These are phyloP conservation scores for Musa troglodytarum DNA, from an alignment of 176 grass and related monocot genomes.

Conservation along the genomic window DNA sequence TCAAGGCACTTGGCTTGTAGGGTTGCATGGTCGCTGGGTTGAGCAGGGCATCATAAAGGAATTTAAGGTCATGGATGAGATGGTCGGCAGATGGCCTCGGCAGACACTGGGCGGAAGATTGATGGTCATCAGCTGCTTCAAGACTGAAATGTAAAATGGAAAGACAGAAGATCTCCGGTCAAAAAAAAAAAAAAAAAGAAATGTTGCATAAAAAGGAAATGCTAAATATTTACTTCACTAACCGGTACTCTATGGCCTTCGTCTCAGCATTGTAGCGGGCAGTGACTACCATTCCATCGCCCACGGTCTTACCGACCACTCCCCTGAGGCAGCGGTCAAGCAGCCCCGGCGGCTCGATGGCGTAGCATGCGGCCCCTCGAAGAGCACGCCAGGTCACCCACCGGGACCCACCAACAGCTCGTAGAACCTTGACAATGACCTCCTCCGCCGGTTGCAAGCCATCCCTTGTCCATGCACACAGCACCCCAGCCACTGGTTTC, in stretches of 20 bases:
- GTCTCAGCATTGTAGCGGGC: slow-evolving; percentile 64
- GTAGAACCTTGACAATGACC: slow-evolving; percentile 65
- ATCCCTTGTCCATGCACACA: slow-evolving; percentile 44
- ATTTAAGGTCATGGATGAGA: slow-evolving; percentile 57
- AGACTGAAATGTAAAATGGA: slow-evolving; percentile 34
- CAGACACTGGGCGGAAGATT: slow-evolving; percentile 1
- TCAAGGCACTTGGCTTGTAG: slow-evolving; percentile 45
- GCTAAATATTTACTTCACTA: neutral
- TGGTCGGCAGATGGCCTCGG: slow-evolving; percentile 48
- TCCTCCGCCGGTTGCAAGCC: slow-evolving; percentile 35
- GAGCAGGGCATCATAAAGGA: slow-evolving; percentile 65
- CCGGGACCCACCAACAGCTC: slow-evolving; percentile 32
- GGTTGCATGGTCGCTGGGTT: slow-evolving; percentile 58
- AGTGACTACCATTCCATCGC: slow-evolving; percentile 47
- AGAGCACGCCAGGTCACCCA: slow-evolving; percentile 88
- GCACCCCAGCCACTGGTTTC: neutral
- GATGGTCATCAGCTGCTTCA: slow-evolving; percentile 27
- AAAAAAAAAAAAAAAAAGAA: too few relatives aligned
- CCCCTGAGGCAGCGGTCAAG: slow-evolving; percentile 61
- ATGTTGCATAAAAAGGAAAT: too few relatives aligned
- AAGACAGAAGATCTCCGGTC: too few relatives aligned
- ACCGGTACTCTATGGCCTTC: slow-evolving; percentile 89
- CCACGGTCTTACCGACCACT: slow-evolving; percentile 46
- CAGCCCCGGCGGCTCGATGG: slow-evolving; percentile 44
- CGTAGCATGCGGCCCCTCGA: slow-evolving; percentile 55